Percentiles rank a stretch among this genome's conserved stretches.
Conservation (phyloP, 108 stramenopile genomes). For the Fragilaria crotonensis region DNA sequence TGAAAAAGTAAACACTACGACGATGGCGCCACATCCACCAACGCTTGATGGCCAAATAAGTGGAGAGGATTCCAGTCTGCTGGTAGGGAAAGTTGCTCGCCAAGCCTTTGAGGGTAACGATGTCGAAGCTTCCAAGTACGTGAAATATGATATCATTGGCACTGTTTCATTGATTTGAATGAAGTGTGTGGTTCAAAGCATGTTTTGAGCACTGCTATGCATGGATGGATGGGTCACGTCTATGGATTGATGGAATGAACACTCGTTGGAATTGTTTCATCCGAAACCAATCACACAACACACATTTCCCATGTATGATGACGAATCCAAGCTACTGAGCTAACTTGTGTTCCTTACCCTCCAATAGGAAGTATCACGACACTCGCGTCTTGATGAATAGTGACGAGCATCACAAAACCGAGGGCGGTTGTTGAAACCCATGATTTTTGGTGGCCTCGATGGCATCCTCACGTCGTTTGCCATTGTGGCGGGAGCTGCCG, state of each 20-base stretch:
- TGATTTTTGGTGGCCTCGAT: conserved; percentile 97
- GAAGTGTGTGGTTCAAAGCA: neutral
- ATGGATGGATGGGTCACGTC: no score
- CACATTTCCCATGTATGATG: no score
- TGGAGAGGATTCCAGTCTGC: conserved; percentile 3
- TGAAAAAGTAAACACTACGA: neutral
- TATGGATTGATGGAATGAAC: no score
- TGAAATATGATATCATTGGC: neutral
- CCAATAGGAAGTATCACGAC: conserved; percentile 56
- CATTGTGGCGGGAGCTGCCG: conserved; percentile 96
- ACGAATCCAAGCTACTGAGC: no score
- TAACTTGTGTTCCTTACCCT: neutral
- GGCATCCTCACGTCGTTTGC: conserved; percentile 97
- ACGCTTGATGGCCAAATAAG: neutral
- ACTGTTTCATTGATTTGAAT: neutral
- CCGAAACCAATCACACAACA: no score
- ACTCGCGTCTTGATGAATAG: conserved; percentile 9
- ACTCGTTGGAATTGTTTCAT: no score
- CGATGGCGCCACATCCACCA: neutral
- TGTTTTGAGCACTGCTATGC: no score
- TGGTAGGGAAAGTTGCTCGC: conserved; percentile 28
- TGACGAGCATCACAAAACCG: conserved; percentile 67
- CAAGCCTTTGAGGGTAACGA: conserved; percentile 56
- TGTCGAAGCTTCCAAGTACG: conserved; percentile 50
- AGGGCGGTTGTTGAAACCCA: conserved; percentile 76